Percentiles rank a stretch among this genome's conserved stretches.
These are phyloP conservation scores for Scenedesmus sp. DNA, from an alignment of 163 green algal species.

Conservation along the genomic window DNA sequence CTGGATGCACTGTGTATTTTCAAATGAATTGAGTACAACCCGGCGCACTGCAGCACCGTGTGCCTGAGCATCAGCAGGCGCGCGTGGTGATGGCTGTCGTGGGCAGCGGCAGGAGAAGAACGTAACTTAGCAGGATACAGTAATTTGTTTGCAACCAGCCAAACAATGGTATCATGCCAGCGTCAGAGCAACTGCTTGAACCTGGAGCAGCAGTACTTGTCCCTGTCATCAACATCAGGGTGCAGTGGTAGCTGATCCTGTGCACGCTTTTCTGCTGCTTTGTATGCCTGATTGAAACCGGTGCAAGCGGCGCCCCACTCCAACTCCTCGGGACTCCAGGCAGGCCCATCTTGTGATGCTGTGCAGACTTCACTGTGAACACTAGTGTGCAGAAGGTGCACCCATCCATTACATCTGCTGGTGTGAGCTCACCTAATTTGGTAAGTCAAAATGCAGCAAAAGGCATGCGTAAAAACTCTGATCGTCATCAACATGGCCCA, in stretches of 20 bases:
- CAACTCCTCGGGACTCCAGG: neutral
- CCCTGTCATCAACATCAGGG: neutral
- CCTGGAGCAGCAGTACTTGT: neutral
- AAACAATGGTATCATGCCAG: neutral
- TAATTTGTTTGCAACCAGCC: neutral
- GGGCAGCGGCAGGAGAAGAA: neutral
- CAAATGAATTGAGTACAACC: neutral
- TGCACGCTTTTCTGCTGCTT: too few species aligned
- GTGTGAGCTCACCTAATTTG: too few species aligned
- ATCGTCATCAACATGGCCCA: too few species aligned
- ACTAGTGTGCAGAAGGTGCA: neutral
- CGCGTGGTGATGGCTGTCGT: conserved; percentile 1
- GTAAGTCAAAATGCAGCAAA: too few species aligned
- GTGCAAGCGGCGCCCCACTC: too few species aligned
- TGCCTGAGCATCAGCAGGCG: conserved; percentile 2
- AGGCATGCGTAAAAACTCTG: too few species aligned
- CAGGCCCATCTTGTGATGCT: neutral
- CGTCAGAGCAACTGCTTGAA: neutral
- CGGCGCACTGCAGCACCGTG: neutral
- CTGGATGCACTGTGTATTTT: neutral
- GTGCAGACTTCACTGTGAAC: neutral
- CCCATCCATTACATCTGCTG: neutral
- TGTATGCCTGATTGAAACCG: too few species aligned
- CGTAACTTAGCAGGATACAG: neutral
- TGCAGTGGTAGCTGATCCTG: neutral